Conservation (phyloP, 148 eudicot genomes). For the Beta vulgaris region DNA sequence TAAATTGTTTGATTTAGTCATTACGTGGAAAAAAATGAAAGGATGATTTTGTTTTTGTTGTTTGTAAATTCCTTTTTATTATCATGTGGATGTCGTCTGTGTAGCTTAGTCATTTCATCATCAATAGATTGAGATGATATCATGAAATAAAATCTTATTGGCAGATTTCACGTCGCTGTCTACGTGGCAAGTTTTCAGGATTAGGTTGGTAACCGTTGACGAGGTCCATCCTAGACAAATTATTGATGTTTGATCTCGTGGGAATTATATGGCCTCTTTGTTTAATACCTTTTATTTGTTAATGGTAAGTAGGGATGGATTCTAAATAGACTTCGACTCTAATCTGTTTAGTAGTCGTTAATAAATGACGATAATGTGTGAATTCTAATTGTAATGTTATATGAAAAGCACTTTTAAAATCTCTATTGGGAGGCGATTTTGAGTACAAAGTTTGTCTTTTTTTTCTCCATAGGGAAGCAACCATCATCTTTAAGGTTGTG, state of each 20-base stretch:
- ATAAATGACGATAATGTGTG: too few species aligned
- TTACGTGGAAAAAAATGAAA: neutral
- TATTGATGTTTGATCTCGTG: constrained; percentile 8
- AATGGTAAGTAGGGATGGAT: too few species aligned
- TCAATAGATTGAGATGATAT: constrained; percentile 18
- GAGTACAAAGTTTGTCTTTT: too few species aligned
- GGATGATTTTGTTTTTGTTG: neutral
- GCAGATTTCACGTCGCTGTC: constrained; percentile 5
- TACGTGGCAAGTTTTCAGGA: constrained; percentile 12
- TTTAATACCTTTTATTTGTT: too few species aligned
- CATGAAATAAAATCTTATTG: neutral
- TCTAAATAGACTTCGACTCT: too few species aligned
- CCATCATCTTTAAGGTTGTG: too few species aligned
- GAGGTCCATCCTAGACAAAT: neutral
- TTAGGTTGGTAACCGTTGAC: constrained; percentile 19
- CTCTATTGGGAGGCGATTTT: too few species aligned
- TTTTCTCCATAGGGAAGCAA: too few species aligned
- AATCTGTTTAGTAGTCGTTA: too few species aligned
- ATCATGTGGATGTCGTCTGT: neutral
- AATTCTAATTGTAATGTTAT: too few species aligned
- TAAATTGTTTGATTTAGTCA: neutral
- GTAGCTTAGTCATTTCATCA: constrained; percentile 19
- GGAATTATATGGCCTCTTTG: too few species aligned
- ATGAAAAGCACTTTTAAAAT: too few species aligned
- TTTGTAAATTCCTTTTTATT: neutral